Percentiles rank a stretch among this genome's conserved stretches.
phyloP scores from a whole-genome alignment of 2,329 filamentous ascomycete genomes.

The Ophiostoma piceae region DNA sequence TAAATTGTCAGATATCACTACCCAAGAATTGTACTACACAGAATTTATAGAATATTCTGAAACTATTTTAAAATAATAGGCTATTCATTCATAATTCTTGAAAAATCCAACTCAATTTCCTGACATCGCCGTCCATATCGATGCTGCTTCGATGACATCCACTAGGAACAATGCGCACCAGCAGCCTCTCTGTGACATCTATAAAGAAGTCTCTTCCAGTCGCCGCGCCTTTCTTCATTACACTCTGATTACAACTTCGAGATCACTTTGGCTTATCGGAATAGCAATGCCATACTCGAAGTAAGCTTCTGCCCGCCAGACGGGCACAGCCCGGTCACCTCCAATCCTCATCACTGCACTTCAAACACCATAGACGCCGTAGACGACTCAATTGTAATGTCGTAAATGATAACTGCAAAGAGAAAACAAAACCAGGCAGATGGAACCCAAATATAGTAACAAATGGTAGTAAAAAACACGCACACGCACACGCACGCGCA shows the following conservation, averaged over 20 bases:
- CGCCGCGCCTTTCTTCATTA: no score
- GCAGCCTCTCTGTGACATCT: no score
- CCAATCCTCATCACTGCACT: neutral
- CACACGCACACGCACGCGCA: slow-evolving; percentile 5
- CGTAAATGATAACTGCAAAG: neutral
- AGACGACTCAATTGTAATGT: slow-evolving; percentile 4
- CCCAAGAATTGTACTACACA: no score
- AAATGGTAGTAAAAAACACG: slow-evolving; percentile 15
- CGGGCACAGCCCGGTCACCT: neutral
- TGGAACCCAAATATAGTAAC: slow-evolving; percentile 17
- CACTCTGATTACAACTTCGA: no score
- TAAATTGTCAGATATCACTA: no score
- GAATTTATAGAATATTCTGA: no score
- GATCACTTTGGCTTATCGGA: neutral
- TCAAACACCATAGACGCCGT: neutral
- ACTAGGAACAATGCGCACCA: neutral
- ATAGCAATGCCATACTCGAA: neutral
- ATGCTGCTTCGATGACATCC: neutral
- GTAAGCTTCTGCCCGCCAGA: neutral
- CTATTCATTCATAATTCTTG: neutral
- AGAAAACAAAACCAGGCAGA: slow-evolving; percentile 10
- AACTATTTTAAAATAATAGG: neutral
- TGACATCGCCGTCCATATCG: neutral
- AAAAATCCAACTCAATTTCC: neutral
- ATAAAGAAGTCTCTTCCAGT: no score